Evolutionary conservation across 2,329 filamentous ascomycete genomes (phyloP).

Genomic region (Colletotrichum sansevieriae): DNA sequence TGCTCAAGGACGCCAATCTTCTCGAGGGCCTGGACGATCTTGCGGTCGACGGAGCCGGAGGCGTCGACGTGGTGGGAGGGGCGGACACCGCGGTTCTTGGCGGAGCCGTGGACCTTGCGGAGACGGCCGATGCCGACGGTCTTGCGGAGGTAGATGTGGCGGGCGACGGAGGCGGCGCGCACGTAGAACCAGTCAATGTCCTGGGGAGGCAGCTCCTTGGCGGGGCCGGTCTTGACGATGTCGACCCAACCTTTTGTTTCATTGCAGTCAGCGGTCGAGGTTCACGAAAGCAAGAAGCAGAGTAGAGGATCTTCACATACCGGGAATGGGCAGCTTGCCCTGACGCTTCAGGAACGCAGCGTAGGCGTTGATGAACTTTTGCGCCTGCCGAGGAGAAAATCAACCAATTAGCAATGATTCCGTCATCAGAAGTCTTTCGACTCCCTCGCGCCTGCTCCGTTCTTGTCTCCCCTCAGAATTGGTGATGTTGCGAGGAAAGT

Average conservation of each 20-base stretch:
- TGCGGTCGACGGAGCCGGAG: slow-evolving; percentile 95
- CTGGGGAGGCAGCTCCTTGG: slow-evolving; percentile 98
- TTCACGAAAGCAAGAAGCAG: too few species aligned
- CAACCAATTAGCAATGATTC: slow-evolving; percentile 75
- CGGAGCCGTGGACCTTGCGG: slow-evolving; percentile 93
- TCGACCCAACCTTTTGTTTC: slow-evolving; percentile 89
- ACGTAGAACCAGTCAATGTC: slow-evolving; percentile 96
- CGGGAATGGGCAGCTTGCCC: slow-evolving; percentile 91
- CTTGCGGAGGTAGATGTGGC: slow-evolving; percentile 99
- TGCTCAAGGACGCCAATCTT: slow-evolving; percentile 99
- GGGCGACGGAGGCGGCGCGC: slow-evolving; percentile 93
- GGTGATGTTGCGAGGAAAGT: slow-evolving; percentile 43
- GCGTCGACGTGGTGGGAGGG: slow-evolving; percentile 97
- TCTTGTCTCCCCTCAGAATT: slow-evolving; percentile 40
- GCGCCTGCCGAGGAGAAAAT: slow-evolving; percentile 70
- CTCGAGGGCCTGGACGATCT: slow-evolving; percentile 96
- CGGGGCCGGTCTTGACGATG: slow-evolving; percentile 97
- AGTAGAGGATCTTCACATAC: slow-evolving; percentile 63
- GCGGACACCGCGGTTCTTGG: slow-evolving; percentile 95
- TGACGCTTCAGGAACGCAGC: slow-evolving; percentile 93
- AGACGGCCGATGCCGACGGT: slow-evolving; percentile 98
- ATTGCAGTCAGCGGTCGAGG: too few species aligned
- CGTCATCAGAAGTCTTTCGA: slow-evolving; percentile 81
- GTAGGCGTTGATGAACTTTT: slow-evolving; percentile 91
- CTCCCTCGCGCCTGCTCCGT: slow-evolving; percentile 78